These are phyloP conservation scores for Agrostemma githago DNA, from an alignment of 148 eudicot species.

Conservation along the genomic window DNA sequence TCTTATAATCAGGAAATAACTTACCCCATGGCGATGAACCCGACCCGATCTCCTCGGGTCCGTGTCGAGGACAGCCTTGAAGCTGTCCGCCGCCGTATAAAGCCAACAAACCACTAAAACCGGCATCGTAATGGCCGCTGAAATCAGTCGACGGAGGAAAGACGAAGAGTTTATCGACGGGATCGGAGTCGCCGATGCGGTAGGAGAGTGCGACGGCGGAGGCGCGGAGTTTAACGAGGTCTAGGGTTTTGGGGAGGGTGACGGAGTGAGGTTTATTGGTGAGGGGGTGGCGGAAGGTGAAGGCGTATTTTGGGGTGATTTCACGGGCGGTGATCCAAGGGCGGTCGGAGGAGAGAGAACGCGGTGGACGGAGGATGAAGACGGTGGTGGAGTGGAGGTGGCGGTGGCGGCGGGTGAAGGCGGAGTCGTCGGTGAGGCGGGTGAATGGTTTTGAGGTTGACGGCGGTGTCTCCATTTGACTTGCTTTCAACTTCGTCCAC, in stretches of 20 bases:
- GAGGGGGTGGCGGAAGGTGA: not conserved
- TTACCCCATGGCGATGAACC: not conserved
- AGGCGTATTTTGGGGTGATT: not conserved
- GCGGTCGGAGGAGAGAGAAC: not conserved
- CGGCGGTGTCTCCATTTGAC: not conserved
- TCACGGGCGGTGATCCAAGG: not conserved
- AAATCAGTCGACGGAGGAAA: not conserved
- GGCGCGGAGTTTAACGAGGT: not conserved
- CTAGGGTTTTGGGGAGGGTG: not conserved
- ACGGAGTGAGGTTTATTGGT: not conserved
- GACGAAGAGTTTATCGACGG: not conserved
- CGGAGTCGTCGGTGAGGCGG: not conserved
- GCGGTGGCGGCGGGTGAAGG: not conserved
- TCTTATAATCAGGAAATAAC: too few relatives aligned
- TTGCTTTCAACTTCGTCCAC: too few relatives aligned
- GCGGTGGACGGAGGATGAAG: not conserved
- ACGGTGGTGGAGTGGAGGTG: not conserved
- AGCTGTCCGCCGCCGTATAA: conserved; percentile 5
- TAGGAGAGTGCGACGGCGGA: not conserved
- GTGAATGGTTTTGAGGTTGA: not conserved
- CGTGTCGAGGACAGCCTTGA: not conserved
- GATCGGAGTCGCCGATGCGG: not conserved
- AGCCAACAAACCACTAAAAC: not conserved
- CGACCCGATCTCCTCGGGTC: not conserved
- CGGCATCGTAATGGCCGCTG: not conserved